Percentiles rank a stretch among this genome's conserved stretches.
phyloP scores from a whole-genome alignment of 805 yeast genomes.

The Candida nonsorbophila region DNA sequence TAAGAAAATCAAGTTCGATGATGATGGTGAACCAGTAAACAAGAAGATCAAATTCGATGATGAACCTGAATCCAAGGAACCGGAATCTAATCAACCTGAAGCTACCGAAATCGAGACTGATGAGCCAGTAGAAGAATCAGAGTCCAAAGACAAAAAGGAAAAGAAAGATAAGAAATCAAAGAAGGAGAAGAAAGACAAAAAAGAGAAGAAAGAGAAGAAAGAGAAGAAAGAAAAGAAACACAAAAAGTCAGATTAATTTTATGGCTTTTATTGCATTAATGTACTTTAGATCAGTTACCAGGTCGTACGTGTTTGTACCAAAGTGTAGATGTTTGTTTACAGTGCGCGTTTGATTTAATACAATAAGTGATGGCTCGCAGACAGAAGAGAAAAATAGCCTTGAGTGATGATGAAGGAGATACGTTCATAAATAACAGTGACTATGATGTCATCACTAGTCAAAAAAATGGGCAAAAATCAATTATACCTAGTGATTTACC shows the following conservation, averaged over 20 bases:
- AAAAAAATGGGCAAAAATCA: not conserved
- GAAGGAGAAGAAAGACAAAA: slow-evolving; percentile 18
- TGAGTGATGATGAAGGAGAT: slow-evolving; percentile 4
- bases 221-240: slow-evolving; percentile 16
- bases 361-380: slow-evolving; percentile 2
- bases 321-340: too few species aligned
- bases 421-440: slow-evolving; percentile 40
- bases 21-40: slow-evolving; percentile 12
- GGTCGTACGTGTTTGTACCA: too few species aligned
- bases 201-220: slow-evolving; percentile 1
- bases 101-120: slow-evolving; percentile 1
- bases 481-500: not conserved
- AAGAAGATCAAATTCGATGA: slow-evolving; percentile 26
- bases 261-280: slow-evolving; percentile 1
- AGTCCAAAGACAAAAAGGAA: slow-evolving; percentile 15
- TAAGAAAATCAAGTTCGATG: slow-evolving; percentile 22
- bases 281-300: slow-evolving; percentile 1
- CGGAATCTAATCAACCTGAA: slow-evolving; percentile 8
- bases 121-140: slow-evolving; percentile 7
- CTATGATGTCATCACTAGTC: slow-evolving; percentile 6
- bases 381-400: slow-evolving; percentile 5
- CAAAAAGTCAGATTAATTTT: slow-evolving; percentile 5
- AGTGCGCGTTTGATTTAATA: too few species aligned
- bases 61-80: slow-evolving; percentile 12
- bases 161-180: slow-evolving; percentile 19